phyloP scores from a whole-genome alignment of 1,139 yeast genomes.

The Arxiozyma slooffiae region DNA sequence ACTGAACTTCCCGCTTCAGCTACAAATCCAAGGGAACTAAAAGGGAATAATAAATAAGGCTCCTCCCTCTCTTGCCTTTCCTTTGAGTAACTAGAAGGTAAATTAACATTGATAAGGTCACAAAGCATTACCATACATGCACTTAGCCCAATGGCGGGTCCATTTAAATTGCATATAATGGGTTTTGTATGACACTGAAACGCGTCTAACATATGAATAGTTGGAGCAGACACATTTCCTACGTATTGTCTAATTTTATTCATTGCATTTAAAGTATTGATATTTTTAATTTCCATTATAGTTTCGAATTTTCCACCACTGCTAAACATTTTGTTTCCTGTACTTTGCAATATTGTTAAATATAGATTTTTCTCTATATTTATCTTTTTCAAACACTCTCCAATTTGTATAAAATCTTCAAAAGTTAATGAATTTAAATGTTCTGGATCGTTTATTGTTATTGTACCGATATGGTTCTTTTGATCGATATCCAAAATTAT shows the following conservation, averaged over 20 bases:
- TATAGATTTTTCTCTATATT: constrained; percentile 54
- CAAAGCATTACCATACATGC: constrained; percentile 64
- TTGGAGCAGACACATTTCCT: constrained; percentile 48
- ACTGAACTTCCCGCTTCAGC: constrained; percentile 75
- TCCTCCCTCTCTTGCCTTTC: constrained; percentile 32
- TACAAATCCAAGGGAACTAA: constrained; percentile 73
- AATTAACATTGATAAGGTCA: constrained; percentile 43
- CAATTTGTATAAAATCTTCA: constrained; percentile 54
- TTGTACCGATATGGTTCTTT: neutral
- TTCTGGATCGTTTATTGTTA: constrained; percentile 40
- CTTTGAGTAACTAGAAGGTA: constrained; percentile 27
- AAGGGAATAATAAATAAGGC: constrained; percentile 62
- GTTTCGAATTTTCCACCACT: constrained; percentile 71
- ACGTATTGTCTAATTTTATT: constrained; percentile 39
- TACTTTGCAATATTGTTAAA: constrained; percentile 56
- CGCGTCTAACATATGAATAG: constrained; percentile 56
- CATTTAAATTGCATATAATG: constrained; percentile 68
- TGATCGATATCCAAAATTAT: neutral
- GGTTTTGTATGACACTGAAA: constrained; percentile 65
- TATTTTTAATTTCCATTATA: constrained; percentile 48
- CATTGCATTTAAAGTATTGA: constrained; percentile 4
- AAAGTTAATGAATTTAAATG: constrained; percentile 60
- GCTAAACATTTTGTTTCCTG: constrained; percentile 70
- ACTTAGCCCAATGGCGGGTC: constrained; percentile 77
- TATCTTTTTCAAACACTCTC: constrained; percentile 51